Evolutionary conservation across 2,329 filamentous ascomycete species (phyloP).

Genomic region (Colletotrichum gloeosporioides): DNA sequence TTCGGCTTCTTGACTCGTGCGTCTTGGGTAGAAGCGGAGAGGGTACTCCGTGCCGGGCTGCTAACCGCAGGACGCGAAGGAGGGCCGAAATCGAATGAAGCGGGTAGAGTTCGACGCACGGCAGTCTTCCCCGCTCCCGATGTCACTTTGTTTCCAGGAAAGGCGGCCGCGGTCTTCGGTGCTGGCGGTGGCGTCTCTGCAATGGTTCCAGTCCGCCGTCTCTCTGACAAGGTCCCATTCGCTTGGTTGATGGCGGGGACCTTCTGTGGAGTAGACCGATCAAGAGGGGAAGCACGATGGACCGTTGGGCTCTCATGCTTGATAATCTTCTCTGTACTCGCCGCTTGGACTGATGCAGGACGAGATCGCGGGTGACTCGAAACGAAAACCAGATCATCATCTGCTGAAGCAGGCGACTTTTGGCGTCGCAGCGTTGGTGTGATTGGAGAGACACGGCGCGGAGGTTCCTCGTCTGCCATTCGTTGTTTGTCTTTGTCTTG

Average conservation of each 20-base stretch:
- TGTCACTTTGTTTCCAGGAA: not conserved
- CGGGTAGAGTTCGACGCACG: not conserved
- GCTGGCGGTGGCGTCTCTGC: not conserved
- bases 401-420: not conserved
- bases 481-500: not conserved
- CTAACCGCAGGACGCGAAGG: not conserved
- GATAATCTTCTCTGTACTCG: not conserved
- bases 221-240: not conserved
- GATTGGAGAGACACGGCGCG: not conserved
- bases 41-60: not conserved
- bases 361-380: not conserved
- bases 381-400: not conserved
- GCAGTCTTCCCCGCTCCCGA: not conserved
- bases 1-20: conserved; percentile 17
- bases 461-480: not conserved
- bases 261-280: not conserved
- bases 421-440: not conserved
- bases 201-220: not conserved
- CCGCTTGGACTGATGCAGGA: not conserved
- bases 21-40: not conserved
- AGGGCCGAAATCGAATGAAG: not conserved
- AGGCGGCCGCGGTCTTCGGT: not conserved
- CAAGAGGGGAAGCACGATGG: not conserved
- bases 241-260: not conserved
- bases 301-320: not conserved